Evolutionary conservation across 352 stramenopile species (phyloP).

Genomic region (Pythium oligandrum): DNA sequence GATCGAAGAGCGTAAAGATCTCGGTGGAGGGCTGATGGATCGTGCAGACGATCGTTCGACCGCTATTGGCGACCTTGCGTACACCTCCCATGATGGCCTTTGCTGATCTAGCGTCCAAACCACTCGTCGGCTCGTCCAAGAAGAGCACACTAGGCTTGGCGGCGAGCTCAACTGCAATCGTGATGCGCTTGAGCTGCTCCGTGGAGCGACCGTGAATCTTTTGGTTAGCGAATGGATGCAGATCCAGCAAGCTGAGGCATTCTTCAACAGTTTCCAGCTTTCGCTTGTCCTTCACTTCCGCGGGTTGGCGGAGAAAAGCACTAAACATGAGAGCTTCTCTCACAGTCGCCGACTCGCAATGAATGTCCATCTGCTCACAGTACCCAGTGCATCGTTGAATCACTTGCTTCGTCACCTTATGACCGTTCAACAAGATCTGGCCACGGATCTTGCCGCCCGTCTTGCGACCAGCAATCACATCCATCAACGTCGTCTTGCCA

Average conservation of each 20-base stretch:
- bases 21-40: constrained; percentile 80
- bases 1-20: constrained; percentile 73
- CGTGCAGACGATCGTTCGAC: too few relatives aligned
- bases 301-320: constrained; percentile 46
- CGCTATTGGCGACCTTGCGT: constrained; percentile 38
- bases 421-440: too few relatives aligned
- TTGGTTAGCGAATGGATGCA: constrained; percentile 27
- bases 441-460: too few relatives aligned
- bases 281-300: constrained; percentile 12
- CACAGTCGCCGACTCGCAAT: constrained; percentile 35
- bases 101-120: constrained; percentile 40
- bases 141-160: constrained; percentile 77
- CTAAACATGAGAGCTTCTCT: constrained; percentile 70
- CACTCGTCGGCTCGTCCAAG: too few relatives aligned
- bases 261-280: constrained; percentile 39
- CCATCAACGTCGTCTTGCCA: constrained; percentile 57
- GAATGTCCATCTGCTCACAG: constrained; percentile 19
- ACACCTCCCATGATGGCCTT: constrained; percentile 66
- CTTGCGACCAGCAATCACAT: too few relatives aligned
- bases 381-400: constrained; percentile 18
- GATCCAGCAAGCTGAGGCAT: constrained; percentile 27
- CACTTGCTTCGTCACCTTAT: constrained; percentile 16
- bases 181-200: constrained; percentile 37
- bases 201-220: constrained; percentile 28
- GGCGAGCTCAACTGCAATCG: constrained; percentile 86